Base-by-base conservation (phyloP, 495 filamentous ascomycete species). In the Penicillium parvum region DNA sequence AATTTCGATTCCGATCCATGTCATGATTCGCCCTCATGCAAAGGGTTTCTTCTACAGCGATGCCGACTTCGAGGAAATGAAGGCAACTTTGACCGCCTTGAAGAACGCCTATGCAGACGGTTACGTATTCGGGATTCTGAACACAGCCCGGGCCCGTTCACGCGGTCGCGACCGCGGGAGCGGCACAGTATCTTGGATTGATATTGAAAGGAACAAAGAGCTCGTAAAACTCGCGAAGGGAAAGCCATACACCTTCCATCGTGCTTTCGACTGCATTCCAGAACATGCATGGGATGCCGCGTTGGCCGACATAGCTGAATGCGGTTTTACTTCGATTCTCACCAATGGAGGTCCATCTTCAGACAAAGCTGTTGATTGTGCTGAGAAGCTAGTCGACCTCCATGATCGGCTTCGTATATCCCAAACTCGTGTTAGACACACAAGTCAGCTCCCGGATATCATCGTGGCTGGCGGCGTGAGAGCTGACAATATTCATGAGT, bases 211-310 rank as follows among this genome's bases (percentile, higher is more conserved):
- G 18, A 72, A 69, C 32, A 55, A 49, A 37, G 52, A 59, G 23
- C 53, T 79, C 28, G 65, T 77, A 1, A 25, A 37, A 25, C 44
- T 61, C 5, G 74, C 74, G 1, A 49, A 40, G 2, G 63, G 66
- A 0, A 50, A 56, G 7, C 68, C 69, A 4, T 79, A 74, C 50
- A 79, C 74, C 10, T 79, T 79, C 35, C 74, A 77, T 45, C 66
- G 74, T 11, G 74, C 74, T 2, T 74, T 79, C 57, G 74, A 78
- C 45, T 47, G 58, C 17, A 60, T 72, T 5, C 50, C 53, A 1
- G 52, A 64, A 10, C 12, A 26, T 19, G 6, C 55, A 3, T 61
- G 60, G 55, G 50, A 60, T 20, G 50, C 45, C 1, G 48, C 62
- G 9, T 27, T 69, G 22, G 50, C 55, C 8, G 57, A 61, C 5